Base-by-base conservation (phyloP, 2,329 filamentous ascomycete genomes). In the Colletotrichum phormii region DNA sequence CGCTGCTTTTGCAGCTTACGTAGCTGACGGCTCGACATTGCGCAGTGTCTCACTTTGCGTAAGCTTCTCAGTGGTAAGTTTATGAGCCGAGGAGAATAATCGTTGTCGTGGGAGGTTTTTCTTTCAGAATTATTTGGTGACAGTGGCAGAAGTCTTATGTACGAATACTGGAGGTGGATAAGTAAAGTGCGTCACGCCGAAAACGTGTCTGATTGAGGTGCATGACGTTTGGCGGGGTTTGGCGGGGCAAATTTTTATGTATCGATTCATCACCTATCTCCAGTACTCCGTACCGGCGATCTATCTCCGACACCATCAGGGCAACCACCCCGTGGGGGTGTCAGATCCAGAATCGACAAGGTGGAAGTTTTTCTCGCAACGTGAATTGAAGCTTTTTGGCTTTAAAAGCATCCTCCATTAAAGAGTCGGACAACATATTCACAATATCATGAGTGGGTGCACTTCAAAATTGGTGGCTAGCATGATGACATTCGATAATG, bases 1-100 rank as follows among this genome's bases (percentile, higher is more conserved):
- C 84, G 82, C 79, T 87, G 85, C 79, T 87, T 84, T 70, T 86
- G 86, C 46, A 89, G 81, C 79, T 86, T 89, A 58, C 87, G 85
- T 55, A 89, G 78, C 75, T 89, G 87, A 59, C 87, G 81, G 68
- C 81, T 88, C 24, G 87, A 88, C 87, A 89, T 89, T 51, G 33
- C 79, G 75, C 55, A 18, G 22, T 13, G 58, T 64, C 9, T 24
- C 46, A 9, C 18, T 58, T 18, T 1, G 18, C 3, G 42, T 8
- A 8, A 49, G 18, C 42, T 49, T 49, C 18, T 22, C 42, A 22
- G 18, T n/a, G 42, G 15, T 49, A 8, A 22, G 42, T 8, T 49
- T 8, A 11, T 18, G 18, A 22, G 8, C 18, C 3, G 42, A 22
- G 42, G 42, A 18, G 18, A n/a, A 49, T n/a, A 9, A n/a, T 22